Evolutionary conservation across 495 filamentous ascomycete species (phyloP).

Genomic region (Cairneyella variabilis): DNA sequence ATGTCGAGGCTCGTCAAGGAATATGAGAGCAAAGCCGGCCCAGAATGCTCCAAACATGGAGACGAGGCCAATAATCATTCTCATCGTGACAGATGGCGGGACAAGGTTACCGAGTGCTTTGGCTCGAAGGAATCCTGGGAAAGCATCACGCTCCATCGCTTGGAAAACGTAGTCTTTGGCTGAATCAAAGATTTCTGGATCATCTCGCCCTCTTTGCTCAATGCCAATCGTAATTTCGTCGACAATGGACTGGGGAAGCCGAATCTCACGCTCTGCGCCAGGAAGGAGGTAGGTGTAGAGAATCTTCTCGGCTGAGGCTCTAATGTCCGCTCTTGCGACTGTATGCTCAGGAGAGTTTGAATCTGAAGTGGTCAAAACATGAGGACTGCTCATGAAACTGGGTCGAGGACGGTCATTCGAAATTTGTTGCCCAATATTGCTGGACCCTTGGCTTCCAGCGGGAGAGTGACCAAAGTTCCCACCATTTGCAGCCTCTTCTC

Average conservation of each 20-base stretch:
- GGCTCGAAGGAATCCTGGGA: conserved; percentile 89
- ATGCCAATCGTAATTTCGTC: conserved; percentile 76
- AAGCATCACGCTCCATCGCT: conserved; percentile 98
- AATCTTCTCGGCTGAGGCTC: conserved; percentile 93
- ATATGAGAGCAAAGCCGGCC: conserved; percentile 88
- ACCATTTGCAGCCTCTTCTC: conserved; percentile 59
- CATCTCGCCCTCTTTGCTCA: conserved; percentile 84
- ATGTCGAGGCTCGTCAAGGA: conserved; percentile 70
- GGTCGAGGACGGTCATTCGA: conserved; percentile 50
- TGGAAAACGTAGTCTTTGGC: conserved; percentile 99
- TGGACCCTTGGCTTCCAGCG: conserved; percentile 59
- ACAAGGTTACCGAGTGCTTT: conserved; percentile 95
- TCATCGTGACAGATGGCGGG: conserved; percentile 76
- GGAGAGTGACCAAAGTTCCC: conserved; percentile 53
- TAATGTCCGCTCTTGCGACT: conserved; percentile 79
- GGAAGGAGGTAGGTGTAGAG: conserved; percentile 92
- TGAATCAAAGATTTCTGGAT: conserved; percentile 93
- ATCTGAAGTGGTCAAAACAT: conserved; percentile 51
- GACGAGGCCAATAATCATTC: conserved; percentile 81
- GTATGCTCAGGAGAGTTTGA: conserved; percentile 80
- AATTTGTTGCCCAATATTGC: conserved; percentile 34
- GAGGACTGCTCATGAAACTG: conserved; percentile 60
- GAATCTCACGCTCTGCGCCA: conserved; percentile 91
- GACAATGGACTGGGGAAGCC: conserved; percentile 81
- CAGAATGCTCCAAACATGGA: conserved; percentile 89